phyloP scores from a whole-genome alignment of 345 rosid genomes.

The Melaleuca quinquenervia region DNA sequence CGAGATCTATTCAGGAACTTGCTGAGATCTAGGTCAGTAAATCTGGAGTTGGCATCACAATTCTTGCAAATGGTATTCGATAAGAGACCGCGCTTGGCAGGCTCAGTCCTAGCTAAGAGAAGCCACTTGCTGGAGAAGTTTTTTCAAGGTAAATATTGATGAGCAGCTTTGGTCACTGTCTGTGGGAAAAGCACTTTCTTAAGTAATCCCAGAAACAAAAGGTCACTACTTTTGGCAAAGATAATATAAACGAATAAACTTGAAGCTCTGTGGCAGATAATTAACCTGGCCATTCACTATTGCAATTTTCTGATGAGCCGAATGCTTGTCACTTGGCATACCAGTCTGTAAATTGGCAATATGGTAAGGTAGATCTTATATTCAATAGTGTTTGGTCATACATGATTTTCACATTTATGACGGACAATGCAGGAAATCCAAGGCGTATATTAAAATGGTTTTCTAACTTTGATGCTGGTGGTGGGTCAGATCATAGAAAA shows the following conservation, averaged over 20 bases:
- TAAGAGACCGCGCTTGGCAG: constrained; percentile 39
- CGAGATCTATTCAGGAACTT: constrained; percentile 42
- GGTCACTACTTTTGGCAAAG: not conserved
- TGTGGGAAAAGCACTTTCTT: not conserved
- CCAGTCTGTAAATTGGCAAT: not conserved
- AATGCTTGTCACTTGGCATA: not conserved
- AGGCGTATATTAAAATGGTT: constrained; percentile 59
- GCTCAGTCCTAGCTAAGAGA: constrained; percentile 42
- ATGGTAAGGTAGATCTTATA: not conserved
- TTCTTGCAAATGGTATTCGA: constrained; percentile 52
- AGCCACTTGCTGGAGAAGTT: constrained; percentile 60
- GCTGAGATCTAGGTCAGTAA: constrained; percentile 32
- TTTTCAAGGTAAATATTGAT: constrained; percentile 42
- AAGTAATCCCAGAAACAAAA: not conserved
- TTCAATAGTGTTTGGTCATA: not conserved
- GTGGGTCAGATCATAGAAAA: constrained; percentile 54
- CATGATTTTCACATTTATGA: not conserved
- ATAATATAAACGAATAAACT: not conserved
- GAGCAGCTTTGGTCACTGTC: not conserved
- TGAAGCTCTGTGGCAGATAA: not conserved
- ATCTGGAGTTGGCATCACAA: constrained; percentile 42
- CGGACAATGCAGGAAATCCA: constrained; percentile 36
- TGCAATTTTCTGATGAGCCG: not conserved
- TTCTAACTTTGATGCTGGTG: constrained; percentile 47
- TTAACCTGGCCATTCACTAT: not conserved